A percentile compares a stretch with the other conserved stretches of the same genome.
These are phyloP conservation scores for Ogataea nonfermentans DNA, from an alignment of 805 yeast genomes.

Conservation along the genomic window DNA sequence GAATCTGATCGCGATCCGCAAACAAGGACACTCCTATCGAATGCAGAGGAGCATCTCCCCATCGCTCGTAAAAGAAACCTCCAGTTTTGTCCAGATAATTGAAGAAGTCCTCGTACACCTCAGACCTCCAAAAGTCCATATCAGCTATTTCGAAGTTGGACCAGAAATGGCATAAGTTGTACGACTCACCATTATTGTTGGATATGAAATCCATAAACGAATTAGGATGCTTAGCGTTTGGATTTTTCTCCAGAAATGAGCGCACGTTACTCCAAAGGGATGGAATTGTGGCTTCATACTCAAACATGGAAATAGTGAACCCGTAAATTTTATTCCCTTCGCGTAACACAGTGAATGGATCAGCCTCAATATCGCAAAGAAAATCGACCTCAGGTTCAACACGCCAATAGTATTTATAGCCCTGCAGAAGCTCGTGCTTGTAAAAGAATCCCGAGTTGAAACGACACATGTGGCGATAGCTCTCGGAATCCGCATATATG, in stretches of 20 bases:
- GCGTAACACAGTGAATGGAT: conserved; percentile 59
- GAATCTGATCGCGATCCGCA: conserved; percentile 54
- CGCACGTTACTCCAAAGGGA: conserved; percentile 55
- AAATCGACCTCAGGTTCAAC: conserved; percentile 68
- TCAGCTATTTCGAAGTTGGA: conserved; percentile 76
- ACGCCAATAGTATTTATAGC: conserved; percentile 74
- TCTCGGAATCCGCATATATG: conserved; percentile 41
- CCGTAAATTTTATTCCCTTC: conserved; percentile 59
- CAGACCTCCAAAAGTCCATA: conserved; percentile 62
- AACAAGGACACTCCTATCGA: conserved; percentile 69
- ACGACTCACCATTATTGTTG: conserved; percentile 59
- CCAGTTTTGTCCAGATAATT: conserved; percentile 62
- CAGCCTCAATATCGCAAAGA: conserved; percentile 60
- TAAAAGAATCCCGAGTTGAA: conserved; percentile 53
- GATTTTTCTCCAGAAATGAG: conserved; percentile 42
- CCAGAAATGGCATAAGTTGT: conserved; percentile 82
- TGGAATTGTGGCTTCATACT: conserved; percentile 57
- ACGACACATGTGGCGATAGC: conserved; percentile 49
- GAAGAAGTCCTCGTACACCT: conserved; percentile 58
- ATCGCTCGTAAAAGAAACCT: conserved; percentile 82
- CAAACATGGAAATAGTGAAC: conserved; percentile 64
- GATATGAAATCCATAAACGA: conserved; percentile 64
- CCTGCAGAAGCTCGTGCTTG: conserved; percentile 52
- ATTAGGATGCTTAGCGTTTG: conserved; percentile 41
- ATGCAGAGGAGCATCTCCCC: conserved; percentile 96